These are phyloP conservation scores for Coccomyxa sp. DNA, from an alignment of 139 green algal genomes.

Conservation along the genomic window DNA sequence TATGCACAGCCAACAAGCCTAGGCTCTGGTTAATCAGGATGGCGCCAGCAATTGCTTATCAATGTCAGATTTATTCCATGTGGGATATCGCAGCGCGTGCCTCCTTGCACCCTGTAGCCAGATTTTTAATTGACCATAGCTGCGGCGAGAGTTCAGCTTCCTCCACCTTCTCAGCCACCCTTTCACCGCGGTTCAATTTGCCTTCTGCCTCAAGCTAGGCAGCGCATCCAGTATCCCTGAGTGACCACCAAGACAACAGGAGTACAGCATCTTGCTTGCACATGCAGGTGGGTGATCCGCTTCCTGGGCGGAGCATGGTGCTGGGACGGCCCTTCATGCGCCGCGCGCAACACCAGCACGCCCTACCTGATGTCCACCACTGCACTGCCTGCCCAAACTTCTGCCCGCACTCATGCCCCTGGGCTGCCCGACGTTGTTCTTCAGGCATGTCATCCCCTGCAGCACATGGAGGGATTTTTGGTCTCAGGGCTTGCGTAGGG, in stretches of 20 bases:
- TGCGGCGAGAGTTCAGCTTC: too few species aligned
- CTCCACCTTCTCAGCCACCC: too few species aligned
- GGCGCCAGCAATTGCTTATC: too few species aligned
- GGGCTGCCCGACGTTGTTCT: neutral
- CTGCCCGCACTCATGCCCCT: neutral
- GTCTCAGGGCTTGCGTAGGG: neutral
- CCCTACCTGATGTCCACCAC: slow-evolving; percentile 7
- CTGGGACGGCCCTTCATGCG: neutral
- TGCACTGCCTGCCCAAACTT: neutral
- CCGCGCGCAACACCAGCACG: neutral
- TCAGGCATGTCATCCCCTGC: neutral
- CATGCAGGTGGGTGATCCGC: slow-evolving; percentile 8
- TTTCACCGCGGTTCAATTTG: too few species aligned
- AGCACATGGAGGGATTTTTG: neutral
- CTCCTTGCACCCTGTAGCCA: too few species aligned
- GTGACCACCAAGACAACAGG: neutral
- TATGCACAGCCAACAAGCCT: too few species aligned
- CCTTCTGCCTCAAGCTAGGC: too few species aligned
- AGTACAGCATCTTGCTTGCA: neutral
- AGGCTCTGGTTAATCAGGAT: too few species aligned
- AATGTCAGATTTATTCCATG: too few species aligned
- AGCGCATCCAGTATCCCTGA: too few species aligned
- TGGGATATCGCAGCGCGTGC: too few species aligned
- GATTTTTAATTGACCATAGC: too few species aligned
- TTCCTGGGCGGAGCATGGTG: slow-evolving; percentile 15